Base-by-base conservation (phyloP, 192 early-diverging fungal species). In the Entomortierella beljakovae region DNA sequence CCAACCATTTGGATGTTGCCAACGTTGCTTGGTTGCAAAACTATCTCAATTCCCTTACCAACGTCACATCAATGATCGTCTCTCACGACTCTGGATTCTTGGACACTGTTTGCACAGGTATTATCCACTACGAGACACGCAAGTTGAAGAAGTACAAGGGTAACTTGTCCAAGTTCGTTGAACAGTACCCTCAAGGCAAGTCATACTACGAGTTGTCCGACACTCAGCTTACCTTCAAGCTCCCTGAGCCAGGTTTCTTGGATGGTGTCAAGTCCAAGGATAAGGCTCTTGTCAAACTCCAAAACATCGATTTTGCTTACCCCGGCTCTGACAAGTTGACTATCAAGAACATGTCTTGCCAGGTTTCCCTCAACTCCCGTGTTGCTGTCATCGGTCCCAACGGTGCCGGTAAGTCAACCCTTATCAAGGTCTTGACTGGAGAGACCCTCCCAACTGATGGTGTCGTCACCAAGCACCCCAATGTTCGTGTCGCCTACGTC, bases 71-170 rank as follows among this genome's bases (percentile, higher is more conserved):
- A 64, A 88, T 93, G 84, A 92, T 94, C 62, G 92, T 94, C 50
- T 94, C 93, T 52, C 92, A 94, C 91, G 93, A 94, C 86, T 90
- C 91, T 70, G 86, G 89, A 57, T 94, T 94, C 89, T 74, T 94
- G 23, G 92, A 94, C 83, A 65, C 82, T 52, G 89, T 89, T 68
- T 92, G 90, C 84, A 93, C 92, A 42, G 82, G 92, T 83, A 92
- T 94, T 63, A 92, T 94, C 66, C 92, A 94, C 74, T 94, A 92
- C 82, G 92, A 94, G 81, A 64, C 63, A 37, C 90, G 90, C 84
- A 94, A 92, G 86, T 82, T 94, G 66, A 89, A 91, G 85, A 81
- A 81, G 67, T 94, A 94, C 87, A 81, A 82, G 61, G 92, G 91
- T 71, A 94, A 92, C 87, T 80, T 94, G 80, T 90, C 89, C 76